Percentiles rank a stretch among this genome's conserved stretches.
Conservation (phyloP, 192 early-diverging fungal genomes). For the Umbelopsis vinacea region DNA sequence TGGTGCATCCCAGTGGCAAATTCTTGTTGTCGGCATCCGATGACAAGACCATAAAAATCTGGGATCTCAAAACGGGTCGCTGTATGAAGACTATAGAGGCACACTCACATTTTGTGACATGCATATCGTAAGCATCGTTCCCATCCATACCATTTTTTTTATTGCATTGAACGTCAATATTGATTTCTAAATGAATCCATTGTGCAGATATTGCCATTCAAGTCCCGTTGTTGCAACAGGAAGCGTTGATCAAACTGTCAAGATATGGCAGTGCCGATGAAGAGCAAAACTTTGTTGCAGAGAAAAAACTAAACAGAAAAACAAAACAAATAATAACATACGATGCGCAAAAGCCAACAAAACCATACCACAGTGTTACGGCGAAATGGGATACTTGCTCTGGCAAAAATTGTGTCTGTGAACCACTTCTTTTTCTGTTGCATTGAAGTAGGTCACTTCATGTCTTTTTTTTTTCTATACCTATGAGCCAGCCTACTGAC, state of each 20-base stretch:
- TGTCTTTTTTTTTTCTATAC: background rate
- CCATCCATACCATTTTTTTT: no score
- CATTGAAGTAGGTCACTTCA: slow-evolving; percentile 4
- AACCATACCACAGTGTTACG: background rate
- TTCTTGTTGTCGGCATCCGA: slow-evolving; percentile 83
- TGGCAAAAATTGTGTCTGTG: slow-evolving; percentile 19
- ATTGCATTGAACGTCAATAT: background rate
- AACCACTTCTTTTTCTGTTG: slow-evolving; percentile 12
- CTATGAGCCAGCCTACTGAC: background rate
- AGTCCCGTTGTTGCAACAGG: slow-evolving; percentile 84
- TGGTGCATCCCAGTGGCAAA: slow-evolving; percentile 84
- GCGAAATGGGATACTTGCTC: background rate
- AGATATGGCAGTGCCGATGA: slow-evolving; percentile 76
- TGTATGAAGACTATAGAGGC: slow-evolving; percentile 85
- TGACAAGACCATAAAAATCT: slow-evolving; percentile 89
- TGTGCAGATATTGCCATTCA: slow-evolving; percentile 50
- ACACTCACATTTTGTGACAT: slow-evolving; percentile 88
- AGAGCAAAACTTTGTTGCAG: background rate
- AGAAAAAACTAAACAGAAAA: background rate
- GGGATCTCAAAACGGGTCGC: slow-evolving; percentile 86
- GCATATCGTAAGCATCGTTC: slow-evolving; percentile 63
- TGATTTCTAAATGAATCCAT: background rate
- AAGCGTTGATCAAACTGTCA: slow-evolving; percentile 78
- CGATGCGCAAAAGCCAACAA: background rate
- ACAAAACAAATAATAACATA: slow-evolving; percentile 1